These are phyloP conservation scores for Geotrichum restrictum DNA, from an alignment of 1,139 yeast species.

Conservation along the genomic window DNA sequence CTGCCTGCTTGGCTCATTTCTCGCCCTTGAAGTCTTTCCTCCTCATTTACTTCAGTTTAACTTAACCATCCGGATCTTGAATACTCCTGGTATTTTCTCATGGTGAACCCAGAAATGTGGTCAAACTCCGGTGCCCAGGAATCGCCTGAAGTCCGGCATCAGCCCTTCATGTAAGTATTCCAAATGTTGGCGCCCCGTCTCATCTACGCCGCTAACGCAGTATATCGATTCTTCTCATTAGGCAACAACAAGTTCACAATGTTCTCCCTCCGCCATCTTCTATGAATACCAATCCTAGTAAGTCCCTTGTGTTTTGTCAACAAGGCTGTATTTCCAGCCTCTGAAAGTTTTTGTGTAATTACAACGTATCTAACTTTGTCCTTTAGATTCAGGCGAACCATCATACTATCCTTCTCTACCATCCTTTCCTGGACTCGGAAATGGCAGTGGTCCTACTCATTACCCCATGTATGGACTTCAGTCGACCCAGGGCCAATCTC, in stretches of 20 bases:
- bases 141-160: constrained; percentile 20
- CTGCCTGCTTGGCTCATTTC: no score
- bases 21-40: no score
- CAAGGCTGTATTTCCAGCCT: no score
- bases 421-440: constrained; percentile 45
- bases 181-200: no score
- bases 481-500: constrained; percentile 30
- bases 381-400: constrained; percentile 16
- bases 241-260: constrained; percentile 31
- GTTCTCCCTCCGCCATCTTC: constrained; percentile 36
- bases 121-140: constrained; percentile 13
- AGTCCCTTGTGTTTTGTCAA: constrained; percentile 9
- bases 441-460: constrained; percentile 5
- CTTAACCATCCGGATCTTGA: no score
- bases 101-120: constrained; percentile 20
- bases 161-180: constrained; percentile 26
- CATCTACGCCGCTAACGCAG: no score
- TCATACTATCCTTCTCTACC: constrained; percentile 46
- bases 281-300: constrained; percentile 25
- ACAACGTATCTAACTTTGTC: neutral
- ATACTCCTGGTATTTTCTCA: neutral
- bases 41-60: no score
- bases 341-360: no score
- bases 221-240: no score
- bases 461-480: constrained; percentile 23